Evolutionary conservation across 257 asterid genomes (phyloP).

Genomic region (Striga asiatica): DNA sequence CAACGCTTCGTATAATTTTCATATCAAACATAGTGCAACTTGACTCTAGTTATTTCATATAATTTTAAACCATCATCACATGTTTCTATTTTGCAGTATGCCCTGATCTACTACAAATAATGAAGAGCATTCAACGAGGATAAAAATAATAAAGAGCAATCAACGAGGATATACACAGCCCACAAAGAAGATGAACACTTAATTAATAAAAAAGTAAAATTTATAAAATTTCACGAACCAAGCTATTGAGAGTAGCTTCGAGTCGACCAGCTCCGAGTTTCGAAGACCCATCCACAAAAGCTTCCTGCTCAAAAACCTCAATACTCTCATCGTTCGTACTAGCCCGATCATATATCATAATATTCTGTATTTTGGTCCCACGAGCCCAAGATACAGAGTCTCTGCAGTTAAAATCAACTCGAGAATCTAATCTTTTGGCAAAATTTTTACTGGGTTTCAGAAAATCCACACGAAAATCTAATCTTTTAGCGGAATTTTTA

Average conservation of each 20-base stretch:
- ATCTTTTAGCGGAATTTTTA: too few species aligned
- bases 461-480: too few species aligned
- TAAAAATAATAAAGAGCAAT: not conserved
- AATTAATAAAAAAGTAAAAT: too few species aligned
- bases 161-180: too few species aligned
- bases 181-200: too few species aligned
- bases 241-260: conserved; percentile 40
- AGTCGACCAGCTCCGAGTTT: conserved; percentile 23
- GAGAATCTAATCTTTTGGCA: conserved; percentile 20
- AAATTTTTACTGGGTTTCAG: conserved; percentile 12
- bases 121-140: too few species aligned
- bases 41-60: too few species aligned
- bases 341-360: conserved; percentile 20
- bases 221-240: conserved; percentile 43
- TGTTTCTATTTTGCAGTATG: too few species aligned
- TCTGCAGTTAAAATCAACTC: conserved; percentile 8
- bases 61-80: too few species aligned
- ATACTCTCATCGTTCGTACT: conserved; percentile 24
- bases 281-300: conserved; percentile 26
- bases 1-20: too few species aligned
- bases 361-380: conserved; percentile 4
- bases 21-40: too few species aligned
- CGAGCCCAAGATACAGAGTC: conserved; percentile 16
- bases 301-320: conserved; percentile 40
- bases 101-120: too few species aligned